phyloP scores from a whole-genome alignment of 441 rosid genomes.

The Flueggea neowawraea region DNA sequence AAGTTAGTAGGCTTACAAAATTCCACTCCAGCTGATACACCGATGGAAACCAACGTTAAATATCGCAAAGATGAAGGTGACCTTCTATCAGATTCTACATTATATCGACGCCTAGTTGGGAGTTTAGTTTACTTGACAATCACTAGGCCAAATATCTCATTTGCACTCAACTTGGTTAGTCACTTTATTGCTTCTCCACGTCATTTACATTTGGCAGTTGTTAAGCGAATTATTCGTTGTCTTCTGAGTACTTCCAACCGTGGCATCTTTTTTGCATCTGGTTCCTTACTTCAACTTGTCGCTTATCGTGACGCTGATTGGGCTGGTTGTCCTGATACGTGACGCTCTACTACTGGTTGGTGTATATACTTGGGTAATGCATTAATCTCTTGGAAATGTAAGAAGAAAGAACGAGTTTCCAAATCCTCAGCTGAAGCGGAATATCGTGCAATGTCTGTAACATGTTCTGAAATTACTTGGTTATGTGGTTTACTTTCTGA shows the following conservation, averaged over 20 bases:
- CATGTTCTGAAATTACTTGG: too few species aligned
- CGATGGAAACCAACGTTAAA: background rate
- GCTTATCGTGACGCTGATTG: background rate
- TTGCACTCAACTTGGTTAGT: background rate
- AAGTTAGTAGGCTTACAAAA: too few species aligned
- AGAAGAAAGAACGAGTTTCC: too few species aligned
- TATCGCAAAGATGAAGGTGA: background rate
- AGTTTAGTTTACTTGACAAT: conserved; percentile 5
- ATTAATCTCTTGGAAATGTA: too few species aligned
- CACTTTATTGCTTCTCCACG: background rate
- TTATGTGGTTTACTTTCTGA: background rate
- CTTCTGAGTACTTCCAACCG: background rate
- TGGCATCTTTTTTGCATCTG: background rate
- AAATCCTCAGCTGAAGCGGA: too few species aligned
- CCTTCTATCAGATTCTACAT: background rate
- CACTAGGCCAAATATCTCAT: background rate
- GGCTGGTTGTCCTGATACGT: background rate
- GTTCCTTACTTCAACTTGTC: background rate
- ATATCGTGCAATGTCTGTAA: too few species aligned
- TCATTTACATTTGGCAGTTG: background rate
- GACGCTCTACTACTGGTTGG: too few species aligned
- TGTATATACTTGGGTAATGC: too few species aligned
- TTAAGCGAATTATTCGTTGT: background rate
- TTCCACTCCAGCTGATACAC: background rate
- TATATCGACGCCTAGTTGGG: conserved; percentile 1